phyloP scores from a whole-genome alignment of 352 stramenopile species.

The Elongisporangium undulatum region DNA sequence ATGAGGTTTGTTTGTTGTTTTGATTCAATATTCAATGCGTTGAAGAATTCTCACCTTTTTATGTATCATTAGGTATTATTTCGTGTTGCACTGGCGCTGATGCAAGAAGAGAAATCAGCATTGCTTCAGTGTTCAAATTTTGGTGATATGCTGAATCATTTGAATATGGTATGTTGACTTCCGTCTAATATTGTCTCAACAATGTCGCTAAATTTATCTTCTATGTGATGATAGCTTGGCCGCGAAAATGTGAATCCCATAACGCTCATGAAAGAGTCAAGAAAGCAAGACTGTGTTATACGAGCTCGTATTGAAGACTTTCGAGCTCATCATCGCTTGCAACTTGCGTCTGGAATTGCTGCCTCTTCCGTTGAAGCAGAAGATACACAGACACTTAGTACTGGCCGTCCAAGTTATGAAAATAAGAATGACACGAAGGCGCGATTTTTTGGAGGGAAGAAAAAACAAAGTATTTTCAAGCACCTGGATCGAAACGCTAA shows the following conservation, averaged over 20 bases:
- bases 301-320: slow-evolving; percentile 78
- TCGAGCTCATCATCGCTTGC: slow-evolving; percentile 73
- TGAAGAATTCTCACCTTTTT: not conserved
- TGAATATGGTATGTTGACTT: slow-evolving; percentile 62
- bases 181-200: not conserved
- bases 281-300: slow-evolving; percentile 64
- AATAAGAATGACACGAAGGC: slow-evolving; percentile 44
- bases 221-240: slow-evolving; percentile 37
- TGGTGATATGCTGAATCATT: slow-evolving; percentile 70
- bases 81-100: slow-evolving; percentile 60
- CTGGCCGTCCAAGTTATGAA: slow-evolving; percentile 29
- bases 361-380: slow-evolving; percentile 57
- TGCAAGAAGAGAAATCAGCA: slow-evolving; percentile 54
- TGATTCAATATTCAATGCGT: not conserved
- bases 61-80: slow-evolving; percentile 55
- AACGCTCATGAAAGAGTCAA: slow-evolving; percentile 42
- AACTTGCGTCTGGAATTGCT: slow-evolving; percentile 74
- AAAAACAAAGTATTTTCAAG: slow-evolving; percentile 61
- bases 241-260: slow-evolving; percentile 37
- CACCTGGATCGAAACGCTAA: slow-evolving; percentile 49
- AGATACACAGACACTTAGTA: slow-evolving; percentile 22
- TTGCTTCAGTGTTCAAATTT: slow-evolving; percentile 65
- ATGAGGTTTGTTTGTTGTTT: slow-evolving; percentile 42
- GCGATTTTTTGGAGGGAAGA: slow-evolving; percentile 47
- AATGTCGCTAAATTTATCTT: not conserved